A percentile compares a stretch with the other conserved stretches of the same genome.
Evolutionary conservation across 108 stramenopile species (phyloP).

Genomic region (Cylindrotheca fusiformis): DNA sequence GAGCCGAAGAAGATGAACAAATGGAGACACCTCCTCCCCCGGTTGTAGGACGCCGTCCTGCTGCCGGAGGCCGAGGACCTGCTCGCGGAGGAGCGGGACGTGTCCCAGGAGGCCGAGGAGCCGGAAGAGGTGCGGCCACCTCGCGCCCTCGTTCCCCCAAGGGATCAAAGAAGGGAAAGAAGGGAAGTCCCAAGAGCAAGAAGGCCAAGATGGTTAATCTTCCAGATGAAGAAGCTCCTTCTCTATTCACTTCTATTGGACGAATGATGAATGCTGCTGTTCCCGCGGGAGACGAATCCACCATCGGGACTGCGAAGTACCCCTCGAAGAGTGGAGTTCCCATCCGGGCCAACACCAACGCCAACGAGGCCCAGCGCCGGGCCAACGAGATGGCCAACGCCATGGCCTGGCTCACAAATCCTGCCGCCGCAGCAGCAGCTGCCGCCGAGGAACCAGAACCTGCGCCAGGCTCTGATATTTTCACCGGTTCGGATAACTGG

Average conservation of each 20-base stretch:
- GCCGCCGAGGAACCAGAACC: conserved; percentile 4
- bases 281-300: conserved; percentile 13
- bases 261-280: conserved; percentile 22
- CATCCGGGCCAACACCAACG: conserved; percentile 16
- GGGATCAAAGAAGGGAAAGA: not conserved
- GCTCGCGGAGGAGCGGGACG: conserved; percentile 14
- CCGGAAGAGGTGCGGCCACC: not conserved
- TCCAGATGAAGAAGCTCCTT: conserved; percentile 8
- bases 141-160: conserved; percentile 2
- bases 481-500: conserved; percentile 29
- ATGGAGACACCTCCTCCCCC: not conserved
- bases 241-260: conserved; percentile 24
- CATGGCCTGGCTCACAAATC: conserved; percentile 27
- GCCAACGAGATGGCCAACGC: conserved; percentile 37
- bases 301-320: conserved; percentile 31
- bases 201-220: not conserved
- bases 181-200: not conserved
- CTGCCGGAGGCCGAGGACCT: conserved; percentile 11
- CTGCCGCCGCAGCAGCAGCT: conserved; percentile 11
- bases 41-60: conserved; percentile 3
- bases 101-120: conserved; percentile 5
- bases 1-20: conserved; percentile 29
- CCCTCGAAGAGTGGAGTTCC: conserved; percentile 3
- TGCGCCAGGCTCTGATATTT: conserved; percentile 13
- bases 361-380: conserved; percentile 24